A percentile compares a stretch with the other conserved stretches of the same genome.
These are phyloP conservation scores for Sutorius australiensis DNA, from an alignment of 768 basidiomycete species.

Conservation along the genomic window DNA sequence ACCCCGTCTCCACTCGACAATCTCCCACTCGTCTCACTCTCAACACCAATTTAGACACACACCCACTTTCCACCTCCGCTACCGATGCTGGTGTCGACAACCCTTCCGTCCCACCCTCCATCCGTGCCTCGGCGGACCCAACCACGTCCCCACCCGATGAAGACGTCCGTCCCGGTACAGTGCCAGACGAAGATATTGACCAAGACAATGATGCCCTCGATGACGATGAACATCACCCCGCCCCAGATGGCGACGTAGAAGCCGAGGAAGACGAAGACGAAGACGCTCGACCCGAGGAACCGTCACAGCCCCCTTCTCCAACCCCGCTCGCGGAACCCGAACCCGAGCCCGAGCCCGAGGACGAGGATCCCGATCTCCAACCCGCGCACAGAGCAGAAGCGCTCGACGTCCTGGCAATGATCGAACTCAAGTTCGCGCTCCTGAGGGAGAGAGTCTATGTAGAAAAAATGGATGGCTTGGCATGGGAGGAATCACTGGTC, in stretches of 20 bases:
- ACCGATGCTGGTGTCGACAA: conserved; percentile 22
- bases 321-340: conserved; percentile 25
- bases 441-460: conserved; percentile 85
- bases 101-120: conserved; percentile 18
- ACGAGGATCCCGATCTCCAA: conserved; percentile 67
- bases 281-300: conserved; percentile 26
- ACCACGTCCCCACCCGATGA: conserved; percentile 19
- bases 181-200: conserved; percentile 30
- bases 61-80: conserved; percentile 11
- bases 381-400: conserved; percentile 84
- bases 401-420: conserved; percentile 78
- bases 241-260: conserved; percentile 15
- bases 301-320: conserved; percentile 24
- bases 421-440: conserved; percentile 91
- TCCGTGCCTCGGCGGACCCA: conserved; percentile 18
- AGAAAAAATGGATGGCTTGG: conserved; percentile 89
- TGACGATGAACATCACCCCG: conserved; percentile 22
- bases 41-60: conserved; percentile 9
- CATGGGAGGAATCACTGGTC: conserved; percentile 83
- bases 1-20: conserved; percentile 25
- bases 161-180: conserved; percentile 6
- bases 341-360: conserved; percentile 27
- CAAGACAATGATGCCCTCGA: conserved; percentile 18
- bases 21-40: conserved; percentile 19
- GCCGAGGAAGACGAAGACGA: conserved; percentile 35